Conservation (phyloP, 257 asterid species). For the Gentiana dahurica region DNA sequence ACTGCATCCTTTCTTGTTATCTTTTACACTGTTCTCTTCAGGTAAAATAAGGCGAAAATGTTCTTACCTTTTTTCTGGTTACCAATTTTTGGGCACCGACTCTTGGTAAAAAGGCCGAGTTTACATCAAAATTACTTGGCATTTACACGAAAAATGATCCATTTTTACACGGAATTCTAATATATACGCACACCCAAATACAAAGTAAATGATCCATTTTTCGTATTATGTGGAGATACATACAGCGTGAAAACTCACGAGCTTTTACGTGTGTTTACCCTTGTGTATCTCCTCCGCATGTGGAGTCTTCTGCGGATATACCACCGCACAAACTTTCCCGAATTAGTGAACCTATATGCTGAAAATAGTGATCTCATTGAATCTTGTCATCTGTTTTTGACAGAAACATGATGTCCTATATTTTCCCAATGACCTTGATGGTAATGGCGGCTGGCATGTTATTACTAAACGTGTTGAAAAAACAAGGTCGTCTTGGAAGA, state of each 20-base stretch:
- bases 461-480: constrained; percentile 82
- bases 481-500: constrained; percentile 96
- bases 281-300: too few relatives aligned
- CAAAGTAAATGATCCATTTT: too few relatives aligned
- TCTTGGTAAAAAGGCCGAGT: background rate
- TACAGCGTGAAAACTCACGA: too few relatives aligned
- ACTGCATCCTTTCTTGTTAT: constrained; percentile 79
- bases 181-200: too few relatives aligned
- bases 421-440: constrained; percentile 69
- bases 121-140: too few relatives aligned
- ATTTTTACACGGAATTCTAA: too few relatives aligned
- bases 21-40: constrained; percentile 56
- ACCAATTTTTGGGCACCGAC: background rate
- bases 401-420: constrained; percentile 77
- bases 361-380: background rate
- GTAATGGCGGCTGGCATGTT: constrained; percentile 62
- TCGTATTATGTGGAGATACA: too few relatives aligned
- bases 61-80: background rate
- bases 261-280: too few relatives aligned
- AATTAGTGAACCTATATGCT: background rate
- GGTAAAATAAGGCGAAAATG: constrained; percentile 29
- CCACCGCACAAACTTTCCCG: too few relatives aligned
- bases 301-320: too few relatives aligned
- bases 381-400: constrained; percentile 9
- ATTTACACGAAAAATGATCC: too few relatives aligned